phyloP scores from a whole-genome alignment of 441 rosid species.

The Erodium moschatum region DNA sequence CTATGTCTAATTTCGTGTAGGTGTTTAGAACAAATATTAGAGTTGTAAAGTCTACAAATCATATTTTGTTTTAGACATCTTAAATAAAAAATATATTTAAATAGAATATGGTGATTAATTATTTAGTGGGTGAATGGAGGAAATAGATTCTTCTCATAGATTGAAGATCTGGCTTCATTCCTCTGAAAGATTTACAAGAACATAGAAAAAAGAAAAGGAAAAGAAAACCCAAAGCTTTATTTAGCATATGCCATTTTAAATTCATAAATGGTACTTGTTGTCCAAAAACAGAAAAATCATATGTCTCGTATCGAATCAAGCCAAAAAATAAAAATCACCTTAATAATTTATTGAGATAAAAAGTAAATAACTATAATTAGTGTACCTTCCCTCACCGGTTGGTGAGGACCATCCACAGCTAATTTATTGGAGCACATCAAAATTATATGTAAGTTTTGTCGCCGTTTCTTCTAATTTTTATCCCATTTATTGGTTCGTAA shows the following conservation, averaged over 20 bases:
- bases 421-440: no score
- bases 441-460: no score
- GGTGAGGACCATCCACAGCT: no score
- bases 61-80: no score
- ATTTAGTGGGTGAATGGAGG: not conserved
- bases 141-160: not conserved
- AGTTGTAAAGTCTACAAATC: no score
- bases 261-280: slow-evolving; percentile 2
- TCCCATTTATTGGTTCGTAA: no score
- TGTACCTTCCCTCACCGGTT: no score
- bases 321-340: not conserved
- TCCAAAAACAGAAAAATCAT: not conserved
- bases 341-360: not conserved
- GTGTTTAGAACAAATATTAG: no score
- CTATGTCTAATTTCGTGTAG: no score
- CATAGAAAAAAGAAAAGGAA: not conserved
- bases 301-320: not conserved
- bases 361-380: not conserved
- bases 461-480: no score
- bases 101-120: not conserved
- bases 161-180: slow-evolving; percentile 3
- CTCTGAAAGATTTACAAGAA: slow-evolving; percentile 1
- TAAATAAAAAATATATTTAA: no score
- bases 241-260: not conserved
- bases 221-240: not conserved